Base-by-base conservation (phyloP, 2,329 filamentous ascomycete species). In the Paradendryphiella salina region DNA sequence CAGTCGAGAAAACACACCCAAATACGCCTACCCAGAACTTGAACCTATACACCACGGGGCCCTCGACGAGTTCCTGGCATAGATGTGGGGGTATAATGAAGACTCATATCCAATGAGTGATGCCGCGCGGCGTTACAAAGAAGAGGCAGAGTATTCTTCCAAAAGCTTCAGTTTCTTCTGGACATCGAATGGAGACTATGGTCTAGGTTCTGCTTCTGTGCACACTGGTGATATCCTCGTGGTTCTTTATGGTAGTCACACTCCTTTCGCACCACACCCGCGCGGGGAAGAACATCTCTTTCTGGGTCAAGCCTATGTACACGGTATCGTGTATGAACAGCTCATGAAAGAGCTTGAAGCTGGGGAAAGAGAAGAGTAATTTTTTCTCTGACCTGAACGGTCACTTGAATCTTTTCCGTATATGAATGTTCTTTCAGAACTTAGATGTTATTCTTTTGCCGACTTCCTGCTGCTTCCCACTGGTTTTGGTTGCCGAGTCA, bases 301-400 rank as follows among this genome's bases (percentile, higher is more conserved):
- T 15, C 36, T 54, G 14, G 47, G 47, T 1, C 13, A 48, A 17
- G 47, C 44, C 1, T 48, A 54, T 36, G 40, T 57, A 5, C 40
- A 57, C 46, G 26, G 33, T 6, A 39, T 57, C 2, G 46, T 56
- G 46, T 10, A 51, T 1, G 52, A 43, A 3, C 4, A 47, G 17
- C 40, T 44, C 6, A 2, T 52, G 5, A 15, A 40, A 10, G 28
- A 43, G 5, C 8, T 50, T 1, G 21, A 44, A 15, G 20, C 20
- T 20, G 49, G 49, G 7, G 39, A 3, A 10, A 11, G 21, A 36
- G 15, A 42, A 21, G 45, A 49, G 14, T 45, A 46, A 6, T 41
- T 10, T 47, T 51, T 26, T 40, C 42, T 37, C 33, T 51, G 6
- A 20, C 47, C 9, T 40, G 32, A 23, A 36, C 21, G 21, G 6